Evolutionary conservation across 805 yeast genomes (phyloP).

Genomic region (Millerozyma acaciae): DNA sequence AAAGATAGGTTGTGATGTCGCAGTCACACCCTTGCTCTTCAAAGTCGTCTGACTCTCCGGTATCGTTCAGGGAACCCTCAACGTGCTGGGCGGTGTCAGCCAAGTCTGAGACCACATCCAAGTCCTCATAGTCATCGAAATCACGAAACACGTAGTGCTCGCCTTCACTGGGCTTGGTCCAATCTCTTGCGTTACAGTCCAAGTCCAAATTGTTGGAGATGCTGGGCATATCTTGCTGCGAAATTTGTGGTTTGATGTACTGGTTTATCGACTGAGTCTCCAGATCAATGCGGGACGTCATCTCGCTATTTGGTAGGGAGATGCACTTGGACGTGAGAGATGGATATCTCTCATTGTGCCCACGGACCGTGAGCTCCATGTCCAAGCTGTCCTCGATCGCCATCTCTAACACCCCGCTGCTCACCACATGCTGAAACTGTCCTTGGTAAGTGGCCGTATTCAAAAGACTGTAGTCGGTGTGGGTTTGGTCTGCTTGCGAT

Average conservation of each 20-base stretch:
- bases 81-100: neutral
- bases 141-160: no score
- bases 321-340: constrained; percentile 35
- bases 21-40: constrained; percentile 10
- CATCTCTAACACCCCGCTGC: neutral
- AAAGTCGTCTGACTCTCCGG: neutral
- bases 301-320: constrained; percentile 35
- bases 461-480: no score
- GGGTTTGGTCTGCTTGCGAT: no score
- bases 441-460: no score
- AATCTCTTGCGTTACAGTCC: neutral
- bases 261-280: constrained; percentile 1
- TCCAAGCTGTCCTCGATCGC: neutral
- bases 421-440: no score
- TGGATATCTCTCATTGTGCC: constrained; percentile 17
- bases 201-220: no score
- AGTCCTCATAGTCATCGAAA: neutral
- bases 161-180: neutral
- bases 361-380: no score
- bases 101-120: neutral
- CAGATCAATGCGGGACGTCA: constrained; percentile 22
- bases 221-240: no score
- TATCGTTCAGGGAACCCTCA: neutral
- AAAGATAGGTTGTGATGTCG: constrained; percentile 13
- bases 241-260: no score